These are phyloP conservation scores for Chaetothyriales sp. DNA, from an alignment of 2,329 filamentous ascomycete genomes.

Conservation along the genomic window DNA sequence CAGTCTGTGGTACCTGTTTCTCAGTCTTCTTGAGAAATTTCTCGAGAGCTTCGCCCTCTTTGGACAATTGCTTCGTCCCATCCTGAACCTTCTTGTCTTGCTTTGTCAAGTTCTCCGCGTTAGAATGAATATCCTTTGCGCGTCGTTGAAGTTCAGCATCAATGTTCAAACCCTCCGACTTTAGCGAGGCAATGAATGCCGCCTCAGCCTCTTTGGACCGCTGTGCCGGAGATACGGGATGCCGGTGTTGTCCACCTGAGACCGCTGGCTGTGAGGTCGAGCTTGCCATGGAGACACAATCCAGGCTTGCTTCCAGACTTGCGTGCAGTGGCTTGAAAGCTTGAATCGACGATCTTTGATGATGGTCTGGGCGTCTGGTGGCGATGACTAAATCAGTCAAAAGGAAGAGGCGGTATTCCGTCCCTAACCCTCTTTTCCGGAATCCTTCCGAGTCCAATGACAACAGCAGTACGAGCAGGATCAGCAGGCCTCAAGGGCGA, in stretches of 20 bases:
- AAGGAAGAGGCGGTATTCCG: too few relatives aligned
- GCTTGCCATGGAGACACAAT: background rate
- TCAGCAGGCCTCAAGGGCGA: too few relatives aligned
- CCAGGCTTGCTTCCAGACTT: background rate
- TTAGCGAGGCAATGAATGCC: constrained; percentile 33
- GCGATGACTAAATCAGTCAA: too few relatives aligned
- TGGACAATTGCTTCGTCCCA: constrained; percentile 36
- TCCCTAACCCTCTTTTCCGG: too few relatives aligned
- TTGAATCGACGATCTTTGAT: too few relatives aligned
- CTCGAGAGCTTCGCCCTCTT: constrained; percentile 41
- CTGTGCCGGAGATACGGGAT: constrained; percentile 18
- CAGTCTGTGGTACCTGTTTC: constrained; percentile 41
- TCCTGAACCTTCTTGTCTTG: constrained; percentile 42
- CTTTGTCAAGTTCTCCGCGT: constrained; percentile 38
- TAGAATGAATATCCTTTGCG: constrained; percentile 43
- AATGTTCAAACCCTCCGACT: constrained; percentile 30
- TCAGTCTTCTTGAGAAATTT: constrained; percentile 31
- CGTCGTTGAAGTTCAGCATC: constrained; percentile 41
- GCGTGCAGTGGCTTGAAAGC: too few relatives aligned
- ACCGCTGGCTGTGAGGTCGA: background rate
- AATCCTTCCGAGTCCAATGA: too few relatives aligned
- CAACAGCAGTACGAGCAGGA: too few relatives aligned
- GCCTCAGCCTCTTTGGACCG: constrained; percentile 30
- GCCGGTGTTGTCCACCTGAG: constrained; percentile 1
- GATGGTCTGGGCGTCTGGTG: too few relatives aligned